phyloP scores from a whole-genome alignment of 805 yeast species.

The Candida wancherniae region DNA sequence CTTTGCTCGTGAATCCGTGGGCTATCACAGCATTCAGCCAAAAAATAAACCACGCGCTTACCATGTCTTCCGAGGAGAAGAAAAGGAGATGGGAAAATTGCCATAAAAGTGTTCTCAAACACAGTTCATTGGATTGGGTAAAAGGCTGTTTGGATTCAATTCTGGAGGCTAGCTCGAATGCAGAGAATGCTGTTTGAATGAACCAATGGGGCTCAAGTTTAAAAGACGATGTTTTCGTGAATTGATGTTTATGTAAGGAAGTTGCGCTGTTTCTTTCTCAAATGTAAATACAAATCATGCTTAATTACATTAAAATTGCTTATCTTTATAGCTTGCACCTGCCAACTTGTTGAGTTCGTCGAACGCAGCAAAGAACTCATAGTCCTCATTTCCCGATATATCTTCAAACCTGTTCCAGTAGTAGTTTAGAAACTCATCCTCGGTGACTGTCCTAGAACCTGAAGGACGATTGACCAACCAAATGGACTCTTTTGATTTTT shows the following conservation, averaged over 20 bases:
- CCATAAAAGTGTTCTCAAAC: conserved; percentile 51
- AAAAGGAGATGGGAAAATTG: conserved; percentile 57
- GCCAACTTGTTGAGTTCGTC: conserved; percentile 54
- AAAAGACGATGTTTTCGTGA: conserved; percentile 30
- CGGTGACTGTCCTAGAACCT: conserved; percentile 31
- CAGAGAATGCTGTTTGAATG: neutral
- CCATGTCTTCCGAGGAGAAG: conserved; percentile 59
- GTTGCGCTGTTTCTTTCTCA: conserved; percentile 50
- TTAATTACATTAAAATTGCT: conserved; percentile 27
- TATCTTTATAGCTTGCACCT: conserved; percentile 47
- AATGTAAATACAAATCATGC: neutral
- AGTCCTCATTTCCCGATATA: conserved; percentile 42
- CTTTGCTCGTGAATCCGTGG: conserved; percentile 88
- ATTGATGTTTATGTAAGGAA: too few relatives aligned
- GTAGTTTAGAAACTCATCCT: conserved; percentile 34
- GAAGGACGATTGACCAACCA: conserved; percentile 63
- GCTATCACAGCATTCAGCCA: conserved; percentile 62
- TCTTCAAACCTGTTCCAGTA: conserved; percentile 48
- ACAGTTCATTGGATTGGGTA: conserved; percentile 79
- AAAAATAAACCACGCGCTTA: conserved; percentile 59
- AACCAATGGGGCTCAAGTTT: neutral
- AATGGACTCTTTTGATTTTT: conserved; percentile 71
- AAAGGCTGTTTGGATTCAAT: conserved; percentile 50
- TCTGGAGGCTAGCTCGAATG: conserved; percentile 20
- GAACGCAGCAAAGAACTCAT: conserved; percentile 40